Evolutionary conservation across 306 rosid species (phyloP), one percentile per base, ranked within the genome.

Genomic region (Acacia confusa): DNA sequence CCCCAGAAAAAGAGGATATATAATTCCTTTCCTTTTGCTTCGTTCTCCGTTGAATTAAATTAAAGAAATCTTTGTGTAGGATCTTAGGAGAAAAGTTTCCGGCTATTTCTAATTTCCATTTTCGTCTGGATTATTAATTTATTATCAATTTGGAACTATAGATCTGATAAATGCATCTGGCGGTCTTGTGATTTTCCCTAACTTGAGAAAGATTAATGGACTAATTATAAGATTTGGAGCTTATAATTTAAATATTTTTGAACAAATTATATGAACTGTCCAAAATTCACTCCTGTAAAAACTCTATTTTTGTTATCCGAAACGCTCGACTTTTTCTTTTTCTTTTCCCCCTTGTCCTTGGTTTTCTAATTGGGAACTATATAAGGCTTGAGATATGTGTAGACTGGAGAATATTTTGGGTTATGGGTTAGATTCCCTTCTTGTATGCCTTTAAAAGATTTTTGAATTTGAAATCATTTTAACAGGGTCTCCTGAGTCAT

Each of bases 401-500:
- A 44, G 22, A 44, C 14, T 71, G 32, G 58, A 71, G 57, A 25
- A 71, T 44, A 45, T 44, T 45, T 44, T 20, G 57, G 58, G 38
- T 15, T 40, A 44, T 71, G 58, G 15, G 48, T 25, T 71, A 22
- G n/a, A 22, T 43, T 17, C 34, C 57, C n/a, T 25, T 6, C 10
- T 76, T 81, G 72, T 5, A 64, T 70, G 74, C 12, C 43, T 58
- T 70, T 34, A 19, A 36, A 36, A 50, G 32, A 20, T 24, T 9
- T 14, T 71, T 76, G 43, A 84, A 80, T 27, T 17, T 66, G 24
- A n/a, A 40, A 12, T 41, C 70, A 45, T 57, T 16, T 85, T 85
- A 82, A 14, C 79, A 94, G 98, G 91, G 45, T 70, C 86, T 40
- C 71, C 86, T 78, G 99, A 93, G 74, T 86, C 85, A 55, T 82